These are phyloP conservation scores for Ascochyta rabiei DNA, from an alignment of 2,329 filamentous ascomycete species.

Conservation along the genomic window DNA sequence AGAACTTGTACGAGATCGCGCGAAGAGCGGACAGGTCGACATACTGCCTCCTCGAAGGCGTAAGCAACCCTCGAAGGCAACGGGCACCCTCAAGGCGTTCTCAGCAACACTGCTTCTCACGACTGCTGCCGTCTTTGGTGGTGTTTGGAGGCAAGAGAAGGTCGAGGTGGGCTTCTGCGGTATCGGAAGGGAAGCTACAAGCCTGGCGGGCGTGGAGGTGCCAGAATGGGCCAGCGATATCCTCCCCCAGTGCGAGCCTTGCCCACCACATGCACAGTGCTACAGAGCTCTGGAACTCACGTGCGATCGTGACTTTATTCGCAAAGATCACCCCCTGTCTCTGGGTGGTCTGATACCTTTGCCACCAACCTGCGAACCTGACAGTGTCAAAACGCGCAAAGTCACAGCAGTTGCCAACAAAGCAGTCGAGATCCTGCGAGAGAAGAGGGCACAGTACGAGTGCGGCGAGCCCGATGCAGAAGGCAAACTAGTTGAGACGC, in stretches of 20 bases:
- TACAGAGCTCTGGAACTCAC: conserved; percentile 75
- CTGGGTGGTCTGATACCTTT: conserved; percentile 81
- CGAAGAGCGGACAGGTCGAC: conserved; percentile 59
- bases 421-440: conserved; percentile 83
- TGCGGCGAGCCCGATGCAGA: conserved; percentile 76
- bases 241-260: conserved; percentile 85
- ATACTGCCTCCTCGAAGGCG: conserved; percentile 51
- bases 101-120: conserved; percentile 74
- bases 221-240: conserved; percentile 75
- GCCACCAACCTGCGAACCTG: conserved; percentile 90
- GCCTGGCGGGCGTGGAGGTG: conserved; percentile 66
- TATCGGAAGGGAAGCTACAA: conserved; percentile 67
- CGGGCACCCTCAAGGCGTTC: conserved; percentile 64
- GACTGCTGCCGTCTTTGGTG: conserved; percentile 72
- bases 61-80: conserved; percentile 46
- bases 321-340: conserved; percentile 82
- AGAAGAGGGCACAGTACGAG: conserved; percentile 86
- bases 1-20: conserved; percentile 74
- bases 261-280: conserved; percentile 89
- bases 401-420: conserved; percentile 88
- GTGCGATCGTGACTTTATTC: conserved; percentile 87
- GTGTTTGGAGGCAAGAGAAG: conserved; percentile 94
- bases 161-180: conserved; percentile 95
- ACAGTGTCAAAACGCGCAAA: conserved; percentile 87
- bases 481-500: conserved; percentile 64